Percentiles rank a stretch among this genome's conserved stretches.
These are phyloP conservation scores for Mycena olivaceomarginata DNA, from an alignment of 768 basidiomycete species.

Conservation along the genomic window DNA sequence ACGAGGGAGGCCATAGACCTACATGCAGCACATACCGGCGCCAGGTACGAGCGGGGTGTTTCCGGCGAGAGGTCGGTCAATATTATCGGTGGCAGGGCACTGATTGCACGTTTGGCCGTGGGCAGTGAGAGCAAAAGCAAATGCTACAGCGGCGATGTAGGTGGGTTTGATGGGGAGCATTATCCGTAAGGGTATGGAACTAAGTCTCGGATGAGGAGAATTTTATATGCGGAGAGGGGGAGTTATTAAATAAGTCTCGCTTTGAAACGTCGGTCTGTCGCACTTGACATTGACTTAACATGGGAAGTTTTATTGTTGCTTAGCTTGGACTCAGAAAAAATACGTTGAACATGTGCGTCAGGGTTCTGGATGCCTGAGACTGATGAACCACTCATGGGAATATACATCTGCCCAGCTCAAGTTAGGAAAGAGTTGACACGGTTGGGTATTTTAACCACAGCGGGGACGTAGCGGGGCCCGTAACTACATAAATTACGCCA, in stretches of 20 bases:
- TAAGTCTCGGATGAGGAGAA: neutral
- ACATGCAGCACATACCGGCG: slow-evolving; percentile 4
- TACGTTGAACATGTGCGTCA: neutral
- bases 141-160: neutral
- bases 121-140: neutral
- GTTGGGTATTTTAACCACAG: neutral
- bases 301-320: neutral
- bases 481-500: neutral
- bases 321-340: neutral
- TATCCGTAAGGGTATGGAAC: neutral
- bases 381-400: neutral
- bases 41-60: slow-evolving; percentile 5
- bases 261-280: neutral
- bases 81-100: neutral
- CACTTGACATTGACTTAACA: slow-evolving; percentile 2
- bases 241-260: neutral
- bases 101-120: neutral
- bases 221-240: slow-evolving; percentile 1
- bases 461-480: neutral
- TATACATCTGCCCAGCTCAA: neutral
- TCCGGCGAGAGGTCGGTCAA: neutral
- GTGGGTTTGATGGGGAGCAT: neutral
- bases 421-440: neutral
- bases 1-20: neutral
- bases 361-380: neutral